Conservation (phyloP, 2,329 filamentous ascomycete genomes). For the Claviceps monticola region DNA sequence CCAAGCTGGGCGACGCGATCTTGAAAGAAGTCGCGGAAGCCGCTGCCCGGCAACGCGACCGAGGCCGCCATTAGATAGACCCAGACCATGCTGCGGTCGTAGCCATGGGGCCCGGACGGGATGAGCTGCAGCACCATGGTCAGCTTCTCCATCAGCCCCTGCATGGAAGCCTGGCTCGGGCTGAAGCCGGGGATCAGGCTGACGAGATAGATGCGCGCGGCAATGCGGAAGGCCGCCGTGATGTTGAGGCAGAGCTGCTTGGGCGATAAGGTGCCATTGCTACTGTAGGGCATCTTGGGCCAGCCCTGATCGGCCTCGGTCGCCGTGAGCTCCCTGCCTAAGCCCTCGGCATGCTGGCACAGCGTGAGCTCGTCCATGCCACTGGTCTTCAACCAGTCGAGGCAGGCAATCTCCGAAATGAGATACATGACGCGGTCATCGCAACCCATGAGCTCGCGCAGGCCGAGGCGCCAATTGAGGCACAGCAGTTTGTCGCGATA, state of each 20-base stretch:
- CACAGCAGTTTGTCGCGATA: constrained; percentile 90
- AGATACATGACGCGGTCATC: constrained; percentile 96
- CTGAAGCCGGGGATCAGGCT: constrained; percentile 82
- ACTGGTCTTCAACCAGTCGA: constrained; percentile 73
- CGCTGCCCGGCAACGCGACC: constrained; percentile 55
- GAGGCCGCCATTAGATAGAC: constrained; percentile 80
- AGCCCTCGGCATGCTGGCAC: constrained; percentile 77
- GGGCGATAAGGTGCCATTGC: constrained; percentile 63
- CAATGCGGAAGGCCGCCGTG: constrained; percentile 78
- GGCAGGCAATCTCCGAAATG: constrained; percentile 91
- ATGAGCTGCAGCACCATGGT: constrained; percentile 67
- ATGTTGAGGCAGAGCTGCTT: constrained; percentile 80
- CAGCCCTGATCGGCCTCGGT: constrained; percentile 54
- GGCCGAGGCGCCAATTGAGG: constrained; percentile 48
- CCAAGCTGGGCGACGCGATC: constrained; percentile 63
- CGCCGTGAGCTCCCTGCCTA: constrained; percentile 72
- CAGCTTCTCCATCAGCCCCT: constrained; percentile 66
- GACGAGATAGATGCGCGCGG: constrained; percentile 93
- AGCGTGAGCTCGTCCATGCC: constrained; percentile 77
- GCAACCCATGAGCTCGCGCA: constrained; percentile 92
- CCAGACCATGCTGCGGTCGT: constrained; percentile 86
- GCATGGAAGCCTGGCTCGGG: constrained; percentile 57
- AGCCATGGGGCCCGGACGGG: constrained; percentile 66
- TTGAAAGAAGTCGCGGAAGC: constrained; percentile 65
- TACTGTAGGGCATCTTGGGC: constrained; percentile 47